Evolutionary conservation across 192 early-diverging fungal species (phyloP), one percentile per base, ranked within the genome.

Genomic region (Dimargaris verticillata): DNA sequence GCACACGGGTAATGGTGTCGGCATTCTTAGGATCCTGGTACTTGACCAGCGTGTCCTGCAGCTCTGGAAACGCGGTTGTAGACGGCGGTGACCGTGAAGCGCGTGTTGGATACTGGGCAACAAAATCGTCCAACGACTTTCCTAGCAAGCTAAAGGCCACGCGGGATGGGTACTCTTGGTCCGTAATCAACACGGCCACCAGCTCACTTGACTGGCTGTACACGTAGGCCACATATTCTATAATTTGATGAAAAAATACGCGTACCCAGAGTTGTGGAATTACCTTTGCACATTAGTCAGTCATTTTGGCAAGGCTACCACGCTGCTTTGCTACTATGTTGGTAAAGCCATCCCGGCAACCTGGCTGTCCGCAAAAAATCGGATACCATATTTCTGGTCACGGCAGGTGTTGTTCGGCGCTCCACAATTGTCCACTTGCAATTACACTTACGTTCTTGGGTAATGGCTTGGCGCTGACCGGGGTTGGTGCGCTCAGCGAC

Each of bases 11-110:
- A 62, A 96, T 89, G 3, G 83, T 88, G 71, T 98, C 93, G 9
- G 86, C 85, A 61, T 84, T 81, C 58, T 89, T 80, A 43, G 95
- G 95, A 70, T 96, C 89, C 80, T 98, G 93, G 66, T 86, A 89
- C 65, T 86, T 87, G 0, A 29, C 62, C 28, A 98, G 66, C 58
- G 88, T 86, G 28, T 76, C 72, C 52, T 77, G 72, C 38, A 95
- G 66, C 68, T 87, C 82, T 17, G 88, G 85, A 64, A 83, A 95
- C 50, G 62, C 20, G n/a, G n/a, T n/a, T n/a, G n/a, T n/a, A n/a
- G n/a, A n/a, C n/a, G n/a, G n/a, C 44, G 70, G 61, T 17, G 61
- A 41, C 20, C 53, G 53, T 4, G 53, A 54, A 11, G 66, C 64
- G 10, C 76, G 78, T n/a, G 59, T 66, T 28, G 79, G 38, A 64